Conservation (phyloP, 75 land plant genomes). For the Pinus tabuliformis region DNA sequence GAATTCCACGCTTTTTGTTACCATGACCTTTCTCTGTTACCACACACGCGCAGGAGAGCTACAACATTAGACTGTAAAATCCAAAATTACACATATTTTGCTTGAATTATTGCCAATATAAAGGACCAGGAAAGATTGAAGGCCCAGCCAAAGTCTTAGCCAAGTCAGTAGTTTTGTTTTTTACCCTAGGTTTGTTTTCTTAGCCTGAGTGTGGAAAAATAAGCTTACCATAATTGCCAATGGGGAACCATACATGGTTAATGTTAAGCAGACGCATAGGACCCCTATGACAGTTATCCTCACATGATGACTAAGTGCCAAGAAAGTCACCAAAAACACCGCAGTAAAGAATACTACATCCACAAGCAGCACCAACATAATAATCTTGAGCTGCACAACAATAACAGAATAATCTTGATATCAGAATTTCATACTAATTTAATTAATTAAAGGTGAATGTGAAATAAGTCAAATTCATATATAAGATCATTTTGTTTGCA, state of each 20-base stretch:
- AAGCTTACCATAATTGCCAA: slow-evolving; percentile 41
- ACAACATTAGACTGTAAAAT: no score
- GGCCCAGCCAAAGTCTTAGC: neutral
- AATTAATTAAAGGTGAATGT: no score
- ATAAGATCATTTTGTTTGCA: no score
- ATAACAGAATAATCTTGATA: neutral
- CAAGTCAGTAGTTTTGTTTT: no score
- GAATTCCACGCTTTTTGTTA: slow-evolving; percentile 70
- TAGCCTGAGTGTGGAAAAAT: no score
- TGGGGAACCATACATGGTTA: slow-evolving; percentile 48
- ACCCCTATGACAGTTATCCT: slow-evolving; percentile 32
- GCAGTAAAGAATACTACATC: slow-evolving; percentile 28
- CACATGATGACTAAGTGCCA: slow-evolving; percentile 8
- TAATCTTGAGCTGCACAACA: slow-evolving; percentile 20
- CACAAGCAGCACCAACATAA: slow-evolving; percentile 22
- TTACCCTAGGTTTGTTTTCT: no score
- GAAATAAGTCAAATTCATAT: no score
- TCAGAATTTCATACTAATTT: no score
- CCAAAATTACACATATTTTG: no score
- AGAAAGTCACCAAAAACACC: neutral
- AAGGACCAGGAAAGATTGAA: slow-evolving; percentile 18
- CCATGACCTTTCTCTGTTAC: slow-evolving; percentile 55
- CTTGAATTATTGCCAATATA: neutral
- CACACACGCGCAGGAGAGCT: no score
- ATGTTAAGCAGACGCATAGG: slow-evolving; percentile 26